phyloP scores from a whole-genome alignment of 2,329 filamentous ascomycete species.

The Rhynchosporium secalis region DNA sequence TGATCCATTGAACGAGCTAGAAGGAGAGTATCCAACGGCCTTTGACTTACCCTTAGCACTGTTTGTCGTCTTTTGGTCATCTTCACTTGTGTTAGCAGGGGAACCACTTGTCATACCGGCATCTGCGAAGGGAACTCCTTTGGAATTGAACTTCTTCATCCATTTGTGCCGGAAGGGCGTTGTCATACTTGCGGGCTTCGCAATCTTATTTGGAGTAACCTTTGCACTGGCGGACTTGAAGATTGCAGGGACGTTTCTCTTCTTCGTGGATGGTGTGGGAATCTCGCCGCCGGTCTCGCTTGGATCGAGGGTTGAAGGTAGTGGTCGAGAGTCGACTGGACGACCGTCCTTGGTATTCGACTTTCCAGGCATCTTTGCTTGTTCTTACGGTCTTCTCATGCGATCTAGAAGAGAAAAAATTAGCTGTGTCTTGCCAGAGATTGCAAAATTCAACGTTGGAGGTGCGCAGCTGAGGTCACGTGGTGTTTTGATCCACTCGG shows the following conservation, averaged over 20 bases:
- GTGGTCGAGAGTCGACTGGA: conserved; percentile 9
- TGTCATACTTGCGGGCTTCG: conserved; percentile 16
- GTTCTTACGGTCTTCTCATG: not conserved
- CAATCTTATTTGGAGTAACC: conserved; percentile 14
- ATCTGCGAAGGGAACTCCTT: conserved; percentile 2
- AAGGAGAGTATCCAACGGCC: not conserved
- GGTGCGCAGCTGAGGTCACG: not conserved
- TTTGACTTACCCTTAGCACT: not conserved
- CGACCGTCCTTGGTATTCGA: not conserved
- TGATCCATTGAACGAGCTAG: not conserved
- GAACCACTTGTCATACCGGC: not conserved
- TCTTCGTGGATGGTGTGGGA: not conserved
- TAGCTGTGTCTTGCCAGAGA: not conserved
- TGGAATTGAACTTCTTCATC: conserved; percentile 16
- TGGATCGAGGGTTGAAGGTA: not conserved
- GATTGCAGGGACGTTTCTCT: not conserved
- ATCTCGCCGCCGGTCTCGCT: not conserved
- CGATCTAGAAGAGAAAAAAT: not conserved
- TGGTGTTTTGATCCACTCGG: conserved; percentile 6
- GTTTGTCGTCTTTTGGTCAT: not conserved
- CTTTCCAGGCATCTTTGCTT: conserved; percentile 10
- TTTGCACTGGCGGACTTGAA: conserved; percentile 4
- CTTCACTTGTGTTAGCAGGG: conserved; percentile 9
- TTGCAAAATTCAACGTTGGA: not conserved
- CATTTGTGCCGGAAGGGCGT: conserved; percentile 11